phyloP scores from a whole-genome alignment of 768 basidiomycete genomes.

The Phaffia tasmanica region DNA sequence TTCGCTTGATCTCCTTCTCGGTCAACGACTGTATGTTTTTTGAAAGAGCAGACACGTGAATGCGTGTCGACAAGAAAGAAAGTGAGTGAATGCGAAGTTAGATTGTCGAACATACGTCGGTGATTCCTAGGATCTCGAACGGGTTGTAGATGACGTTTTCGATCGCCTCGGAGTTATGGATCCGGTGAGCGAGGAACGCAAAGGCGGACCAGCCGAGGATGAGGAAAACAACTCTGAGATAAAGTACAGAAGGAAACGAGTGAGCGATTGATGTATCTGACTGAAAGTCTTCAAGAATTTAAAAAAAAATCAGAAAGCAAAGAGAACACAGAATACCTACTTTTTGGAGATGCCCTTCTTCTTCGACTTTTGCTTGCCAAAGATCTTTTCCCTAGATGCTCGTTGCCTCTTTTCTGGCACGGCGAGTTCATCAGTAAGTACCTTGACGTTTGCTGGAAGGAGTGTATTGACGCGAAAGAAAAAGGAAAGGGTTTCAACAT shows the following conservation, averaged over 20 bases:
- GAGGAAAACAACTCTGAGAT: constrained; percentile 50
- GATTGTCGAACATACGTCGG: constrained; percentile 44
- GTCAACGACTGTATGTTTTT: constrained; percentile 45
- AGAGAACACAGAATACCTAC: constrained; percentile 1
- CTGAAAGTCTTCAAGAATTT: background rate
- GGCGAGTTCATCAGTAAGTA: background rate
- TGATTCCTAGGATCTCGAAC: constrained; percentile 80
- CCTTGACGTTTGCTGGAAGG: background rate
- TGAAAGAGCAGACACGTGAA: background rate
- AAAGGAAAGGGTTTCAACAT: background rate
- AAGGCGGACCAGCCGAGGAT: constrained; percentile 64
- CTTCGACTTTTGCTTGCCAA: constrained; percentile 15
- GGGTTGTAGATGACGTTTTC: constrained; percentile 78
- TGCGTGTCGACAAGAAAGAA: background rate
- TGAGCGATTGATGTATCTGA: background rate
- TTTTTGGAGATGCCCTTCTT: constrained; percentile 3
- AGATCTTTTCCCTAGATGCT: constrained; percentile 7
- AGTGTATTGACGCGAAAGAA: background rate
- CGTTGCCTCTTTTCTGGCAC: constrained; percentile 3
- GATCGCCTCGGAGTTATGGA: constrained; percentile 45
- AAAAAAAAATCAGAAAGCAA: background rate
- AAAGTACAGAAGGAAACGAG: background rate
- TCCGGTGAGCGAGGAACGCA: constrained; percentile 56
- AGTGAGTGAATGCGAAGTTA: background rate
- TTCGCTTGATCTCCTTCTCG: constrained; percentile 89